Evolutionary conservation across 371 early-diverging fungal genomes (phyloP).

Genomic region (Actinomortierella ambigua): DNA sequence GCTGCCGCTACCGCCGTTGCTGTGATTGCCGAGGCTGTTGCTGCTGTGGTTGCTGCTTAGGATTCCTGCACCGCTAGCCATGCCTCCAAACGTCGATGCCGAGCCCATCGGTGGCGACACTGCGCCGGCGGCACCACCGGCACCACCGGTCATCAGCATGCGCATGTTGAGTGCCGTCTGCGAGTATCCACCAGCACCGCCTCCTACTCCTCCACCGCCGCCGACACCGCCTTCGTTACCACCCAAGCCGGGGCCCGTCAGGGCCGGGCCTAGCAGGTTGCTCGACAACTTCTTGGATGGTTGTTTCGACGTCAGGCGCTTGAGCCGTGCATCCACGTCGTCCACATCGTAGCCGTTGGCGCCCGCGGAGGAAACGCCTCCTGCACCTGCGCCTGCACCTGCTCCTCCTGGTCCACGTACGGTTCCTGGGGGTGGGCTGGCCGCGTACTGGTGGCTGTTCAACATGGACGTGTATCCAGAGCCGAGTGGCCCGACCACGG

Average conservation of each 20-base stretch:
- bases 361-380: no score
- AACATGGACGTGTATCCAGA: slow-evolving; percentile 37
- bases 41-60: no score
- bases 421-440: slow-evolving; percentile 28
- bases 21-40: background rate
- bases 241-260: no score
- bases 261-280: slow-evolving; percentile 22
- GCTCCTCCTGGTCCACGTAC: slow-evolving; percentile 1
- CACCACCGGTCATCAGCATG: background rate
- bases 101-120: slow-evolving; percentile 20
- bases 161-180: no score
- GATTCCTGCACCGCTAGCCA: no score
- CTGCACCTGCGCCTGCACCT: slow-evolving; percentile 13
- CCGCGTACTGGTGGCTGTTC: slow-evolving; percentile 29
- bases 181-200: no score
- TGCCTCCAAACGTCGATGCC: slow-evolving; percentile 14
- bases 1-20: slow-evolving; percentile 12
- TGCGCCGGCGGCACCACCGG: slow-evolving; percentile 45
- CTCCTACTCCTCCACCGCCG: no score
- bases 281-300: slow-evolving; percentile 6
- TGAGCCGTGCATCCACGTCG: slow-evolving; percentile 26
- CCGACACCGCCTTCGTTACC: no score
- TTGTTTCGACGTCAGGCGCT: slow-evolving; percentile 20
- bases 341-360: slow-evolving; percentile 26
- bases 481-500: slow-evolving; percentile 49